phyloP scores from a whole-genome alignment of 805 yeast genomes.

The Wilhelminamyces savonicus region DNA sequence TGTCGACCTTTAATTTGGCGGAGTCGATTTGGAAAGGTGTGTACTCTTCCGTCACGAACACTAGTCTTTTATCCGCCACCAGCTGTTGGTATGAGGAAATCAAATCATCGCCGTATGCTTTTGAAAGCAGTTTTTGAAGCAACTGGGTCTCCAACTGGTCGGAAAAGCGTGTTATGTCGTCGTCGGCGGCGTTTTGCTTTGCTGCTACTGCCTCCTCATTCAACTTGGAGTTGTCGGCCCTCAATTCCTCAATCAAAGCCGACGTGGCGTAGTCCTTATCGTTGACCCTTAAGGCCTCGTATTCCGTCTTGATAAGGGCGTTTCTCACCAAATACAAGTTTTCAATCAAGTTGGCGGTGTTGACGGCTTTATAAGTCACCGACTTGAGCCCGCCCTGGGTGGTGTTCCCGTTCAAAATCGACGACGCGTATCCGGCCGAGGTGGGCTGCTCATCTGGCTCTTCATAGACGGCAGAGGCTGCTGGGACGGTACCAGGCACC shows the following conservation, averaged over 20 bases:
- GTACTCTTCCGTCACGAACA: too few species aligned
- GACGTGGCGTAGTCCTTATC: constrained; percentile 12
- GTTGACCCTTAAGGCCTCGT: constrained; percentile 9
- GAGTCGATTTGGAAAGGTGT: too few species aligned
- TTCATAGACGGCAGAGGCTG: too few species aligned
- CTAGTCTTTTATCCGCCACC: too few species aligned
- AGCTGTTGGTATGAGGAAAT: too few species aligned
- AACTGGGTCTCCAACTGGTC: too few species aligned
- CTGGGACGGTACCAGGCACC: too few species aligned
- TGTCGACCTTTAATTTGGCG: constrained; percentile 14
- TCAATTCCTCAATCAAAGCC: constrained; percentile 8
- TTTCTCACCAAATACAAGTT: constrained; percentile 26
- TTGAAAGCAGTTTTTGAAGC: too few species aligned
- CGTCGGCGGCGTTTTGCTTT: constrained; percentile 3
- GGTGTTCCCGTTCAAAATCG: constrained; percentile 34
- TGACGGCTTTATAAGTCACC: constrained; percentile 35
- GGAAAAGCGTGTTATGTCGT: background rate
- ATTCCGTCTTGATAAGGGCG: constrained; percentile 12
- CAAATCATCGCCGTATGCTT: too few species aligned
- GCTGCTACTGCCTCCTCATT: constrained; percentile 14
- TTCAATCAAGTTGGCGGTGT: constrained; percentile 30
- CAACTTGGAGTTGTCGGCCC: too few species aligned
- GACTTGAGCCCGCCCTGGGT: constrained; percentile 36
- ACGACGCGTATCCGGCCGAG: too few species aligned
- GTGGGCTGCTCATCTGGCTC: too few species aligned